Conservation (phyloP, 2,329 filamentous ascomycete genomes). For the Dactylonectria estremocensis region DNA sequence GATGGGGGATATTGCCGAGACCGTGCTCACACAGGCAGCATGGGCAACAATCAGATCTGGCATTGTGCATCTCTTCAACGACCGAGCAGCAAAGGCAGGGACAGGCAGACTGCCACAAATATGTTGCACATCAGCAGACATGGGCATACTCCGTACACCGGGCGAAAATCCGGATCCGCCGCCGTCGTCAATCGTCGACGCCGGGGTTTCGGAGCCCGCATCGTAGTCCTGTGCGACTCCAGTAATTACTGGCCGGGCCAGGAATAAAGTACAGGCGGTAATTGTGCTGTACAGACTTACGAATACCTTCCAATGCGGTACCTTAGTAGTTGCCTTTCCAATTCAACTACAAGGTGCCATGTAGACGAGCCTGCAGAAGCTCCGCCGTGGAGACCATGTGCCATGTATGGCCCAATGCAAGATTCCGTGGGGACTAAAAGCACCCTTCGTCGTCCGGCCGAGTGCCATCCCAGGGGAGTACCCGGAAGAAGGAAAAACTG, state of each 20-base stretch:
- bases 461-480: conserved; percentile 29
- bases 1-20: conserved; percentile 20
- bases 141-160: conserved; percentile 4
- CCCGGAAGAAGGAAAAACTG: conserved; percentile 28
- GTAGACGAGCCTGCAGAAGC: conserved; percentile 38
- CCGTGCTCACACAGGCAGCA: conserved; percentile 12
- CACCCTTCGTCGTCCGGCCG: conserved; percentile 37
- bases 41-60: conserved; percentile 28
- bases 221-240: conserved; percentile 39
- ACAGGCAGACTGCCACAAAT: conserved; percentile 22
- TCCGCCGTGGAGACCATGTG: conserved; percentile 37
- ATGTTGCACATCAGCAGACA: conserved; percentile 37
- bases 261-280: not conserved
- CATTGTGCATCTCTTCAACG: conserved; percentile 34
- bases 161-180: conserved; percentile 19
- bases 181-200: conserved; percentile 25
- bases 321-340: too few species aligned
- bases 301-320: too few species aligned
- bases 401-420: conserved; percentile 45
- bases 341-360: too few species aligned
- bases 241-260: conserved; percentile 2
- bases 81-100: conserved; percentile 16
- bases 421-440: conserved; percentile 47
- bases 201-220: conserved; percentile 34
- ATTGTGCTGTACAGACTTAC: not conserved